These are phyloP conservation scores for Populus ilicifolia DNA, from an alignment of 345 rosid species.

Conservation along the genomic window DNA sequence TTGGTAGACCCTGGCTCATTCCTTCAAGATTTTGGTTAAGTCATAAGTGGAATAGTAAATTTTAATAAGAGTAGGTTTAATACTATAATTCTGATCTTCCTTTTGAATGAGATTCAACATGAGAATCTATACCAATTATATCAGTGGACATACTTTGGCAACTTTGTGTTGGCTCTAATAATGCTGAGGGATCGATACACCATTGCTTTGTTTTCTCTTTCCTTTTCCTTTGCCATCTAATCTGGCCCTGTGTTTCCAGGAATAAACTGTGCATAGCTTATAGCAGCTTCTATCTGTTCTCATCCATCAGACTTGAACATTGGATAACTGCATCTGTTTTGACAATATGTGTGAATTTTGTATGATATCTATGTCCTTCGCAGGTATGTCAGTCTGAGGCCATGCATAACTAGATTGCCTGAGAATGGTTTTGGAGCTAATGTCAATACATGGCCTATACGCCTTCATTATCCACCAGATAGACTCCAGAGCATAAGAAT, in stretches of 20 bases:
- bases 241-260: too few relatives aligned
- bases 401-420: slow-evolving; percentile 50
- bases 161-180: too few relatives aligned
- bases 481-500: slow-evolving; percentile 57
- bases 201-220: too few relatives aligned
- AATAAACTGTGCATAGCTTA: background rate
- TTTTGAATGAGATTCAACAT: too few relatives aligned
- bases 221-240: too few relatives aligned
- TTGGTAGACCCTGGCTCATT: slow-evolving; percentile 35
- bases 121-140: too few relatives aligned
- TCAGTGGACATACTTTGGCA: too few relatives aligned
- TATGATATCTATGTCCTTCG: background rate
- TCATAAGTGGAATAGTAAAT: background rate
- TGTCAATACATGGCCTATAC: slow-evolving; percentile 56
- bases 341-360: background rate
- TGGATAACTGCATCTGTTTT: background rate
- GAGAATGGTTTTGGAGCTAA: slow-evolving; percentile 54
- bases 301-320: background rate
- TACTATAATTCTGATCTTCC: too few relatives aligned
- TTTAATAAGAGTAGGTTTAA: background rate
- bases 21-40: background rate
- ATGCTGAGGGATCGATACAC: too few relatives aligned
- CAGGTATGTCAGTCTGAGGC: slow-evolving; percentile 52
- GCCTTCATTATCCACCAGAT: slow-evolving; percentile 56
- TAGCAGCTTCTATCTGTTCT: background rate